Conservation (phyloP, 352 stramenopile genomes). For the Globisporangium yorkense region DNA sequence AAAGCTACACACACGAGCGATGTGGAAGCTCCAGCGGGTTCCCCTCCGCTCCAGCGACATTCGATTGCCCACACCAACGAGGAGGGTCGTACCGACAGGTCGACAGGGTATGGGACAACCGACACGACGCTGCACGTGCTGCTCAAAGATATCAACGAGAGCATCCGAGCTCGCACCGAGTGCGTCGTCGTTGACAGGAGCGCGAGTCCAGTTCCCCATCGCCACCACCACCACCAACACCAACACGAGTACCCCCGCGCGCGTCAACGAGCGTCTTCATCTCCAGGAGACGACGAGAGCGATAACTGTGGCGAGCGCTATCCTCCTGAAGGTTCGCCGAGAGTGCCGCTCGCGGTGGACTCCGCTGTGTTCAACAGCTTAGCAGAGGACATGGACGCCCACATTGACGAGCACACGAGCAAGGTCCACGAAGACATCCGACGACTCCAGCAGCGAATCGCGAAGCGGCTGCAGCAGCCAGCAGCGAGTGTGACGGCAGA, state of each 20-base stretch:
- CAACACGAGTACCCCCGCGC: background rate
- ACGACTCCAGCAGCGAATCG: constrained; percentile 57
- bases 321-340: background rate
- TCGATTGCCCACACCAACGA: background rate
- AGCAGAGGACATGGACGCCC: constrained; percentile 17
- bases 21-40: background rate
- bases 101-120: background rate
- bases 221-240: background rate
- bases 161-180: constrained; percentile 6
- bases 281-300: background rate
- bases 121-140: constrained; percentile 5
- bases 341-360: background rate
- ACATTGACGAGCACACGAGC: constrained; percentile 50
- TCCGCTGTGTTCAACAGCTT: background rate
- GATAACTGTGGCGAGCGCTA: background rate
- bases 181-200: background rate
- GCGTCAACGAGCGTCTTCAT: background rate
- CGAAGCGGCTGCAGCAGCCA: constrained; percentile 46
- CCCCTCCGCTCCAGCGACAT: background rate
- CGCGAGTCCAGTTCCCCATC: background rate
- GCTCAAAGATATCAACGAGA: constrained; percentile 8
- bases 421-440: constrained; percentile 74
- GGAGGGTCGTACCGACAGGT: background rate
- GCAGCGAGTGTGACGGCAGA: constrained; percentile 4
- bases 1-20: background rate